phyloP scores from a whole-genome alignment of 805 yeast species.

The Saccharomycopsis lassenensis region DNA sequence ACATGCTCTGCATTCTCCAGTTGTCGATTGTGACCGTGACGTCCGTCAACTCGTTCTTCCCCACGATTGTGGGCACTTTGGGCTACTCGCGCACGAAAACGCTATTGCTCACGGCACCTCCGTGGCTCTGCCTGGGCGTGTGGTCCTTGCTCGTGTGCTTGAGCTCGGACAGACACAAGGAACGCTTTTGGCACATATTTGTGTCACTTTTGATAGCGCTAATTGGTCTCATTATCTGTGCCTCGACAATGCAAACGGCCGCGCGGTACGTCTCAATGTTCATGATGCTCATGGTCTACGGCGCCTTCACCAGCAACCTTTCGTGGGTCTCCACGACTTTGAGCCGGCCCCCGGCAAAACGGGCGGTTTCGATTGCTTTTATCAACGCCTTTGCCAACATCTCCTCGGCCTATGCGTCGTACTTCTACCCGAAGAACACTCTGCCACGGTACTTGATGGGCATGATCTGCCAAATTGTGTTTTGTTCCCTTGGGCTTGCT shows the following conservation, averaged over 20 bases:
- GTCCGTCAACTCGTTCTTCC: conserved; percentile 55
- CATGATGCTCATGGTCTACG: conserved; percentile 42
- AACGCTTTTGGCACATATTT: conserved; percentile 39
- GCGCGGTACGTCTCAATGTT: conserved; percentile 52
- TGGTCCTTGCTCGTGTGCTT: conserved; percentile 42
- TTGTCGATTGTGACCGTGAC: conserved; percentile 39
- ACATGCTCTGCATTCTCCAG: conserved; percentile 21
- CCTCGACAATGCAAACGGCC: conserved; percentile 40
- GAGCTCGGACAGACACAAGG: conserved; percentile 46
- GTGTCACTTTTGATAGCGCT: conserved; percentile 32
- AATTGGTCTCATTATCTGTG: conserved; percentile 37
- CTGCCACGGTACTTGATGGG: conserved; percentile 41
- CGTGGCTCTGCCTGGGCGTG: conserved; percentile 40
- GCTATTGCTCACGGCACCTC: conserved; percentile 48
- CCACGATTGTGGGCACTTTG: conserved; percentile 47
- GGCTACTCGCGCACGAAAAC: conserved; percentile 39
- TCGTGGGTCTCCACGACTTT: conserved; percentile 47
- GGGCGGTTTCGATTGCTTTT: conserved; percentile 46
- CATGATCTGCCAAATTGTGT: conserved; percentile 38
- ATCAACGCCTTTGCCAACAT: conserved; percentile 48
- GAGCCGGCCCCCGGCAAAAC: conserved; percentile 48
- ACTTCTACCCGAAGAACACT: conserved; percentile 33
- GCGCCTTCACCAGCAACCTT: conserved; percentile 40
- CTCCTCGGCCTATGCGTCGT: conserved; percentile 46
- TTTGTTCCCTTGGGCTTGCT: conserved; percentile 30